Evolutionary conservation across 805 yeast species (phyloP).

Genomic region (Henningerozyma blattae): DNA sequence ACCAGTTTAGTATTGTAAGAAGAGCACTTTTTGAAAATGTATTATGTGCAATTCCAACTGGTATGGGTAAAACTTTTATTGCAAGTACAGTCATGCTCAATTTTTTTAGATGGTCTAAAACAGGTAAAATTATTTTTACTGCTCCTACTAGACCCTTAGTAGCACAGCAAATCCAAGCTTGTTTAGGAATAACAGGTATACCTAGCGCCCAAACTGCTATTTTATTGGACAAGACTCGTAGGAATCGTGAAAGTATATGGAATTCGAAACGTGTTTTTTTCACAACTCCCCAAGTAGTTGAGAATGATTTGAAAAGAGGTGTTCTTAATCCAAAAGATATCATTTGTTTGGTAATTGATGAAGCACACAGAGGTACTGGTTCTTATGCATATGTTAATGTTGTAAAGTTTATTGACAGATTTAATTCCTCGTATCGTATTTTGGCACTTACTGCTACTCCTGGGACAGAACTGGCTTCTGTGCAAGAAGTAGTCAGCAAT

Average conservation of each 20-base stretch:
- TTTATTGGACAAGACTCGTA: slow-evolving; percentile 44
- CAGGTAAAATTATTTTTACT: slow-evolving; percentile 76
- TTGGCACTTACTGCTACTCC: slow-evolving; percentile 95
- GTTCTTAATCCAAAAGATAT: slow-evolving; percentile 63
- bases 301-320: slow-evolving; percentile 73
- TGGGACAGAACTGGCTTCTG: slow-evolving; percentile 74
- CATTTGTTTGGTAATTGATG: slow-evolving; percentile 77
- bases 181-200: slow-evolving; percentile 76
- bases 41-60: slow-evolving; percentile 91
- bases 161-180: slow-evolving; percentile 92
- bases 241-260: slow-evolving; percentile 73
- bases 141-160: slow-evolving; percentile 97
- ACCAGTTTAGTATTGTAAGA: slow-evolving; percentile 71
- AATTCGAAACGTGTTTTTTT: slow-evolving; percentile 65
- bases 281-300: slow-evolving; percentile 93
- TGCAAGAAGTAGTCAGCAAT: slow-evolving; percentile 72
- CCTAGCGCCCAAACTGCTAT: slow-evolving; percentile 70
- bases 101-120: slow-evolving; percentile 72
- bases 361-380: slow-evolving; percentile 90
- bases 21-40: slow-evolving; percentile 62
- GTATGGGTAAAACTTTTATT: slow-evolving; percentile 92
- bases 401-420: slow-evolving; percentile 50
- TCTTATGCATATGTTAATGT: slow-evolving; percentile 82
- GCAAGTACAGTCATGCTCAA: slow-evolving; percentile 92
- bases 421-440: slow-evolving; percentile 56